These are phyloP conservation scores for Ceratocystis colombiana DNA, from an alignment of 2,329 filamentous ascomycete genomes.

Conservation along the genomic window DNA sequence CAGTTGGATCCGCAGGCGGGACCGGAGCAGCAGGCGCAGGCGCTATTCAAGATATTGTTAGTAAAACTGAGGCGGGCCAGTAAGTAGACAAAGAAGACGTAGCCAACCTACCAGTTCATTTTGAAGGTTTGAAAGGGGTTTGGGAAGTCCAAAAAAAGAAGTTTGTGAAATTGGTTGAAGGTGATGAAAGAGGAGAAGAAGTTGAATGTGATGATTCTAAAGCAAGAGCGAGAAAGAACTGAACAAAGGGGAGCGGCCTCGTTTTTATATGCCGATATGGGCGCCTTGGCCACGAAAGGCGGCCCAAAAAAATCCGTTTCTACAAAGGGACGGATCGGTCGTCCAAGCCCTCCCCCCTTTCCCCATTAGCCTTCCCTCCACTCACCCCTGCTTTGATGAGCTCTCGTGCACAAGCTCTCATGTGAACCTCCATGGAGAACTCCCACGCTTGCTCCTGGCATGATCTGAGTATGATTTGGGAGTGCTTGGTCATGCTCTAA, in stretches of 20 bases:
- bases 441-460: slow-evolving; percentile 4
- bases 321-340: neutral
- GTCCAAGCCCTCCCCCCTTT: neutral
- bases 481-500: neutral
- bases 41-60: slow-evolving; percentile 15
- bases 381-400: neutral
- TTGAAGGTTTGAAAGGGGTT: slow-evolving; percentile 20
- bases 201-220: slow-evolving; percentile 9
- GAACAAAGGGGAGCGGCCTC: neutral
- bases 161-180: slow-evolving; percentile 3
- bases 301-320: neutral
- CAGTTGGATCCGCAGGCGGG: slow-evolving; percentile 16
- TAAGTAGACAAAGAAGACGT: neutral
- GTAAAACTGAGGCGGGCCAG: neutral
- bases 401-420: slow-evolving; percentile 2
- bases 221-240: slow-evolving; percentile 6
- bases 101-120: slow-evolving; percentile 24
- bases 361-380: neutral
- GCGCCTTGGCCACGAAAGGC: neutral
- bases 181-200: neutral
- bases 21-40: slow-evolving; percentile 24
- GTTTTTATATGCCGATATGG: slow-evolving; percentile 14
- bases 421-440: neutral
- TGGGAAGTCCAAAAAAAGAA: slow-evolving; percentile 13
- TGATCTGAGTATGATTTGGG: neutral